Evolutionary conservation across 2,329 filamentous ascomycete genomes (phyloP), one percentile per base, ranked within the genome.

Genomic region (Didymella lethalis): DNA sequence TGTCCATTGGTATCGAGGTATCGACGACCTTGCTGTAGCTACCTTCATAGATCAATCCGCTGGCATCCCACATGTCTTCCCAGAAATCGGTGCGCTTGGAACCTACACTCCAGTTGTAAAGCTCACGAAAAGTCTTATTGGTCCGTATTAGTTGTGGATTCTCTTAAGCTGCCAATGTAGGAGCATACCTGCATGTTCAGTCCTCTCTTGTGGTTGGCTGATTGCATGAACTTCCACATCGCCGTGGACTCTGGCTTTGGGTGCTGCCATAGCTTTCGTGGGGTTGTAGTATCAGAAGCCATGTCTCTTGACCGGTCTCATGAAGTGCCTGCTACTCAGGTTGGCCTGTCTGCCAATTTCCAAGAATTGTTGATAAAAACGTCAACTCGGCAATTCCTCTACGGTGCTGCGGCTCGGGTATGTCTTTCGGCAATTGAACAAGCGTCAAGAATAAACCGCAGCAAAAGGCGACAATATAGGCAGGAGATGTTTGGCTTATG

Each of bases 51-150:
- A 77, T 70, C 29, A 77, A 59, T 7, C 64, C 65, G 31, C 68
- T 66, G 8, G 54, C 29, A 18, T 64, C 51, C 74, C 74, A 77
- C 63, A 74, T 58, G 44, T 75, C 68, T 25, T 70, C 57, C 75
- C 75, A 77, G 52, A 77, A 77, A 45, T 85, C 82, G 10, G 81
- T 76, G 47, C 87, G 81, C 32, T 85, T 80, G 16, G 82, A 75
- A 7, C 73, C 75, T 60, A 89, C 81, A 25, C 90, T 92, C 82
- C 86, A 95, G 56, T 82, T 75, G 72, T 93, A 88, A 7, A 96
- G 80, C 16, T 92, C 88, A 51, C 84, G 77, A 73, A 89, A 95
- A 3, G 83, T 87, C 84, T 90, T 64, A 40, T 10, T 12, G 31
- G 14, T 16, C 7, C 16, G 2, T 12, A n/a, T 49, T 10, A 34